These are phyloP conservation scores for Pythium aphanidermatum DNA, from an alignment of 352 stramenopile species.

Conservation along the genomic window DNA sequence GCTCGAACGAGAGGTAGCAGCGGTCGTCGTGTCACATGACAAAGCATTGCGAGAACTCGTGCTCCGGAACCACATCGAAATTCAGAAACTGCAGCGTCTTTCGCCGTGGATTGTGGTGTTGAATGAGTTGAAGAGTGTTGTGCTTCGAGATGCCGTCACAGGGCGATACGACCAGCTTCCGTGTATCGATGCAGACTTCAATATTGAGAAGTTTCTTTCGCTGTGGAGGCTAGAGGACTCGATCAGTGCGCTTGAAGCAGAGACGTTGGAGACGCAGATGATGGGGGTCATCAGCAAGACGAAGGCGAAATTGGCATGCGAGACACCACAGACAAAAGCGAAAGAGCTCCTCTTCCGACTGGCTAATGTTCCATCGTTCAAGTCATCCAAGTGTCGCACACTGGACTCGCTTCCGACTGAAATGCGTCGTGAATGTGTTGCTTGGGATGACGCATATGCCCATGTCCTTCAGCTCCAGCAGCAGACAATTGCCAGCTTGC, in stretches of 20 bases:
- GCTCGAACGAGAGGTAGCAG: constrained; percentile 45
- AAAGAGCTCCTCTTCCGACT: constrained; percentile 69
- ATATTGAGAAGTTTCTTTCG: constrained; percentile 34
- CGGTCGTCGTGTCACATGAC: constrained; percentile 51
- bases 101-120: constrained; percentile 40
- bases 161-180: constrained; percentile 54
- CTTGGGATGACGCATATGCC: constrained; percentile 71
- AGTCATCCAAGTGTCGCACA: constrained; percentile 1
- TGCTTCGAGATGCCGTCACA: constrained; percentile 30
- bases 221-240: constrained; percentile 47
- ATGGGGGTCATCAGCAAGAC: constrained; percentile 59
- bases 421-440: constrained; percentile 24
- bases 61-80: constrained; percentile 59
- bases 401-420: constrained; percentile 18
- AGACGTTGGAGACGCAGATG: constrained; percentile 50
- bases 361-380: constrained; percentile 16
- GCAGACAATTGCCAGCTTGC: constrained; percentile 58
- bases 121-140: constrained; percentile 46
- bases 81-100: constrained; percentile 62
- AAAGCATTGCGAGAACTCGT: constrained; percentile 39
- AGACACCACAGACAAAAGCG: constrained; percentile 50
- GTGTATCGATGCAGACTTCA: constrained; percentile 24
- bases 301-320: constrained; percentile 39
- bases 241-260: constrained; percentile 22
- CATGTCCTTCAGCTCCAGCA: constrained; percentile 75